Evolutionary conservation across 2,329 filamentous ascomycete genomes (phyloP).

Genomic region (Hypomyces rosellus): DNA sequence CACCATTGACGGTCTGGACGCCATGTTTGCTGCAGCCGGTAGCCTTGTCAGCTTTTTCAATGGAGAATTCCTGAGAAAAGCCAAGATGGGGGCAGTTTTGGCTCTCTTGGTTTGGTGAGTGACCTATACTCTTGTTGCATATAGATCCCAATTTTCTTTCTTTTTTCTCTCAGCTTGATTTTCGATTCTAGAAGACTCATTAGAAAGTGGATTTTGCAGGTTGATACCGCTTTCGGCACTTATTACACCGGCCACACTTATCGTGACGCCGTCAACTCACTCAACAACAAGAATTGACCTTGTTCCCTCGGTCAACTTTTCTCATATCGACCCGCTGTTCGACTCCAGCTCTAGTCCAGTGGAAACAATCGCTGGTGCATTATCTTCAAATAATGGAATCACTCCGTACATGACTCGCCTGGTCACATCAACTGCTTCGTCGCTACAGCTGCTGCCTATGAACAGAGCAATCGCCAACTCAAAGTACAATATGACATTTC

Average conservation of each 20-base stretch:
- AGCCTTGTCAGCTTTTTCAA: background rate
- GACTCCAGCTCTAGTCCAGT: background rate
- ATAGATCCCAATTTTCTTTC: background rate
- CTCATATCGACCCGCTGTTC: background rate
- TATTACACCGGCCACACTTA: background rate
- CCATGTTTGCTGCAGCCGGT: background rate
- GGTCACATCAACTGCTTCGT: background rate
- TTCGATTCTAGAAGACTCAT: background rate
- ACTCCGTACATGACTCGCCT: background rate
- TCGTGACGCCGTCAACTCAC: background rate
- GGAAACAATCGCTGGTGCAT: too few relatives aligned
- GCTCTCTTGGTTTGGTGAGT: background rate
- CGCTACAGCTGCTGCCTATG: background rate
- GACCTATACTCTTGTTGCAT: too few relatives aligned
- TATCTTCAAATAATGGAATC: background rate
- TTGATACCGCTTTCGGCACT: background rate
- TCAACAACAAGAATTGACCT: background rate
- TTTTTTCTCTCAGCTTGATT: background rate
- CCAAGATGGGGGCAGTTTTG: background rate
- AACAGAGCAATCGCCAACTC: background rate
- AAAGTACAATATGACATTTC: background rate
- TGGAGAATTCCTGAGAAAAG: background rate
- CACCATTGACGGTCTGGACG: background rate
- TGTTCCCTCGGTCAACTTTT: background rate
- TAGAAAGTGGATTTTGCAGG: background rate